Conservation (phyloP, 2,329 filamentous ascomycete genomes). For the Penicillium sp. region DNA sequence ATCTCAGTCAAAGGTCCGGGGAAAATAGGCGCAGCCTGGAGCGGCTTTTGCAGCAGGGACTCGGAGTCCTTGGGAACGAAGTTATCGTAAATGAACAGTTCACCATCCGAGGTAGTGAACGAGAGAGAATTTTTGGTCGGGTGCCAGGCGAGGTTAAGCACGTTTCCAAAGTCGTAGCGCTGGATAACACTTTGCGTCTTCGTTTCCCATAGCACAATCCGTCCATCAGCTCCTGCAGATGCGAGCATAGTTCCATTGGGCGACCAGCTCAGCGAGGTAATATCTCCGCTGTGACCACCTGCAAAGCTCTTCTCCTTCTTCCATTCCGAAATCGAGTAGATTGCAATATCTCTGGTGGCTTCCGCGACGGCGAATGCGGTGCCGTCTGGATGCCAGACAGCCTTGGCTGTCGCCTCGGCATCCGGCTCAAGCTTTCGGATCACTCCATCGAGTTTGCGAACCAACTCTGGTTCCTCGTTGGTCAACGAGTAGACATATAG, state of each 20-base stretch:
- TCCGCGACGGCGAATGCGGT: conserved; percentile 86
- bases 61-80: conserved; percentile 58
- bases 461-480: conserved; percentile 75
- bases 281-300: conserved; percentile 77
- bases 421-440: conserved; percentile 79
- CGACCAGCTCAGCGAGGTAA: conserved; percentile 89
- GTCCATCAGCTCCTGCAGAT: conserved; percentile 57
- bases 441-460: conserved; percentile 82
- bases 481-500: conserved; percentile 88
- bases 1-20: conserved; percentile 75
- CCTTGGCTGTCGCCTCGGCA: conserved; percentile 72
- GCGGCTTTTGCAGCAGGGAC: conserved; percentile 53
- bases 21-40: conserved; percentile 82
- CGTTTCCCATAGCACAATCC: conserved; percentile 76
- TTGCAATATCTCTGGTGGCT: conserved; percentile 77
- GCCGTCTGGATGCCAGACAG: conserved; percentile 92
- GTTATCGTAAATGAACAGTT: conserved; percentile 80
- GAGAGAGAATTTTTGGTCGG: conserved; percentile 84
- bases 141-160: conserved; percentile 89
- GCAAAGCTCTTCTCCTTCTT: conserved; percentile 79
- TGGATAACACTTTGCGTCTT: conserved; percentile 82
- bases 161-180: conserved; percentile 76
- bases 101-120: conserved; percentile 89
- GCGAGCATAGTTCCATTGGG: conserved; percentile 89
- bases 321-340: conserved; percentile 89